Evolutionary conservation across 176 grass and related monocot species (phyloP).

Genomic region (Zea luxurians): DNA sequence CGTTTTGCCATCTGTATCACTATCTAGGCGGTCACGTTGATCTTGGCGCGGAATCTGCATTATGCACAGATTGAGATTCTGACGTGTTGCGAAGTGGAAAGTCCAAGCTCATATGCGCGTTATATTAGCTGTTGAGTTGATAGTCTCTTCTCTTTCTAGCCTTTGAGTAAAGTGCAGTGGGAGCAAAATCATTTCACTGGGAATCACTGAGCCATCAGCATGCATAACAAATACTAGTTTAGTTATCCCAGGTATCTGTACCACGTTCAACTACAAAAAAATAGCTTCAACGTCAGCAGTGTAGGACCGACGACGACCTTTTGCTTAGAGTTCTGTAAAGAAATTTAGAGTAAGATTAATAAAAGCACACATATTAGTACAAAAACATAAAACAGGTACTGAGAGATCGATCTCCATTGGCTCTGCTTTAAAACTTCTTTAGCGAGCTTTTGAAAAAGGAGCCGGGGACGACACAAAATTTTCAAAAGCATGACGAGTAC

Average conservation of each 20-base stretch:
- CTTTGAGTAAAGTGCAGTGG: not conserved
- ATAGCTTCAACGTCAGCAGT: not conserved
- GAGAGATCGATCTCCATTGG: conserved; percentile 14
- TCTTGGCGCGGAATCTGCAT: conserved; percentile 11
- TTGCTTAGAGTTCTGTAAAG: not conserved
- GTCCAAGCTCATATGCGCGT: not conserved
- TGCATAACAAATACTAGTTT: not conserved
- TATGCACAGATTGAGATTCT: not conserved
- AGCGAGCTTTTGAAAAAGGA: conserved; percentile 27
- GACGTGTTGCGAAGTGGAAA: not conserved
- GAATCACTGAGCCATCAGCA: not conserved
- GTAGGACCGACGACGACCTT: not conserved
- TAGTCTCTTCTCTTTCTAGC: not conserved
- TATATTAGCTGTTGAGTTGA: not conserved
- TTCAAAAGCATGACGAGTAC: conserved; percentile 23
- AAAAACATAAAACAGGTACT: not conserved
- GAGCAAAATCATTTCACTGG: not conserved
- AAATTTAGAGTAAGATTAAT: not conserved
- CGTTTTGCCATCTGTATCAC: no score
- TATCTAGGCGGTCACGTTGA: no score
- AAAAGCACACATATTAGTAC: not conserved
- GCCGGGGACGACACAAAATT: not conserved
- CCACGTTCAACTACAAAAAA: not conserved
- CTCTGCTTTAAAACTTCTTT: conserved; percentile 2
- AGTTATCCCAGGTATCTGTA: not conserved